These are phyloP conservation scores for Epichloe gansuensis DNA, from an alignment of 2,329 filamentous ascomycete genomes.

Conservation along the genomic window DNA sequence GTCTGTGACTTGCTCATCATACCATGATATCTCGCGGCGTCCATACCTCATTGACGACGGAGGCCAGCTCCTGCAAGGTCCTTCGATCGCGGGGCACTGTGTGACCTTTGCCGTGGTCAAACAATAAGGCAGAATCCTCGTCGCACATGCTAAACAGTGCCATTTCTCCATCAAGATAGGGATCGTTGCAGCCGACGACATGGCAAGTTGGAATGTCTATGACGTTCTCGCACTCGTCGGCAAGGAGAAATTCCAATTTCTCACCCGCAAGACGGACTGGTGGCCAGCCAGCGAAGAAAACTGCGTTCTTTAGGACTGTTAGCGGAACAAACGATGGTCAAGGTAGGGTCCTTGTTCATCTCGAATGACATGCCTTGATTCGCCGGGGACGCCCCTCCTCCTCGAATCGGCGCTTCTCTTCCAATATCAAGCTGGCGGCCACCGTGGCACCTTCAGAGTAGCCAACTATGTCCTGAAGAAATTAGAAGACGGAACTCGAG, in stretches of 20 bases:
- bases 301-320: slow-evolving; percentile 1
- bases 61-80: slow-evolving; percentile 26
- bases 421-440: slow-evolving; percentile 35
- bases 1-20: background rate
- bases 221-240: slow-evolving; percentile 31
- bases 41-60: background rate
- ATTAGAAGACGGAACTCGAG: background rate
- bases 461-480: slow-evolving; percentile 33
- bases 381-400: slow-evolving; percentile 1
- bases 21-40: background rate
- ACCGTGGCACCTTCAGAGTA: slow-evolving; percentile 46
- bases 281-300: slow-evolving; percentile 39
- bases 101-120: slow-evolving; percentile 52
- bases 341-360: too few species aligned
- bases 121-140: slow-evolving; percentile 40
- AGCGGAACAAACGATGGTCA: background rate
- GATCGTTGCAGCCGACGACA: slow-evolving; percentile 39
- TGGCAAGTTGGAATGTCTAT: slow-evolving; percentile 37
- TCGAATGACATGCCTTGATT: slow-evolving; percentile 26
- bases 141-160: slow-evolving; percentile 48
- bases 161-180: slow-evolving; percentile 44
- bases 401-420: slow-evolving; percentile 20
- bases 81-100: slow-evolving; percentile 40
- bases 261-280: slow-evolving; percentile 26
- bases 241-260: slow-evolving; percentile 26